phyloP scores from a whole-genome alignment of 1,139 yeast species.

The Pneumocystis jirovecii region DNA sequence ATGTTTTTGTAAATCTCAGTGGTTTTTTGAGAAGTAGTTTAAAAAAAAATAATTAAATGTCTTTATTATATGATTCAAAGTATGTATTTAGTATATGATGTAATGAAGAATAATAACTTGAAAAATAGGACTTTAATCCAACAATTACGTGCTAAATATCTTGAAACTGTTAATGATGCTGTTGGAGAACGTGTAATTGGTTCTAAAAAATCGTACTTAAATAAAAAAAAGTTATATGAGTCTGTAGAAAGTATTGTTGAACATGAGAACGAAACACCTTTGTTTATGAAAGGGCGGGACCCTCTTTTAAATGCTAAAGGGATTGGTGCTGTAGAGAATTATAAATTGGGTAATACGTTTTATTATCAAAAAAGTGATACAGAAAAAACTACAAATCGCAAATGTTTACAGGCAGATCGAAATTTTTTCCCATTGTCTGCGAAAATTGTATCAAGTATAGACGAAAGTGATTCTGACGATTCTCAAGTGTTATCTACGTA shows the following conservation, averaged over 20 bases:
- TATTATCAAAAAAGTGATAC: not conserved
- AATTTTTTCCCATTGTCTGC: not conserved
- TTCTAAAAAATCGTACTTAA: slow-evolving; percentile 4
- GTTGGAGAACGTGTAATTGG: slow-evolving; percentile 15
- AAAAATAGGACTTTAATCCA: slow-evolving; percentile 4
- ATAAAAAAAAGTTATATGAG: not conserved
- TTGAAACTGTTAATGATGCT: slow-evolving; percentile 14
- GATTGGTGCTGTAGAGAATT: not conserved
- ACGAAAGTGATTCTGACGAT: not conserved
- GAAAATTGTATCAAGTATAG: not conserved
- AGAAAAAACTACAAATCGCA: not conserved
- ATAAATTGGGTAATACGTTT: not conserved
- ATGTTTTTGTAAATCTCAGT: not conserved
- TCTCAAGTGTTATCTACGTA: not conserved
- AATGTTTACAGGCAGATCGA: not conserved
- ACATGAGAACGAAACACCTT: not conserved
- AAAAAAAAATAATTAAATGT: not conserved
- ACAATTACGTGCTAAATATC: slow-evolving; percentile 13
- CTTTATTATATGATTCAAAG: slow-evolving; percentile 3
- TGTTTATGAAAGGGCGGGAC: not conserved
- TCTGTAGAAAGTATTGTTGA: not conserved
- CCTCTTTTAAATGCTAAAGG: not conserved
- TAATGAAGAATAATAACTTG: not conserved
- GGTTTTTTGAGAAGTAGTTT: slow-evolving; percentile 14
- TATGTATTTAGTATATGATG: not conserved